phyloP scores from a whole-genome alignment of 768 basidiomycete species.

The Gautieria morchelliformis region DNA sequence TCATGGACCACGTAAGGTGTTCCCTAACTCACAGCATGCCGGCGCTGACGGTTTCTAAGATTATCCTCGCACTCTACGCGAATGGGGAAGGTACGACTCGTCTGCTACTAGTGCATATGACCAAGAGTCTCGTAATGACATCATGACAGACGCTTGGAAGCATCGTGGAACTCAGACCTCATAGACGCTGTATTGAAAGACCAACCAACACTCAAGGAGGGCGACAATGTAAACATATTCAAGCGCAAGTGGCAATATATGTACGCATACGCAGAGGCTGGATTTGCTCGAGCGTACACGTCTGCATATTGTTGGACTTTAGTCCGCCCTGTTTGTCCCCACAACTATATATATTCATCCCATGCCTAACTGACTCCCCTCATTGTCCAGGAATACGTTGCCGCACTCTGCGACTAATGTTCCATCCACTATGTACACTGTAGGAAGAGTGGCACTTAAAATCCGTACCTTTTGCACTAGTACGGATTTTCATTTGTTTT shows the following conservation, averaged over 20 bases:
- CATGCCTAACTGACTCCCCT: too few relatives aligned
- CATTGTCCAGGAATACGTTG: too few relatives aligned
- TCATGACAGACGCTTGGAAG: not conserved
- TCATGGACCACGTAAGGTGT: not conserved
- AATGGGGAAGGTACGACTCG: not conserved
- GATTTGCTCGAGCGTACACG: conserved; percentile 67
- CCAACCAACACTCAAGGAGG: conserved; percentile 50
- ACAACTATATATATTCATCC: too few relatives aligned
- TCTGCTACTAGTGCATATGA: not conserved
- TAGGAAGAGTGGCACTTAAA: too few relatives aligned
- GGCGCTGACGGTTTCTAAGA: not conserved
- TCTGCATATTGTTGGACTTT: not conserved
- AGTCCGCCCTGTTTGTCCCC: not conserved
- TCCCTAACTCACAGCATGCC: not conserved
- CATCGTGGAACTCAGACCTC: not conserved
- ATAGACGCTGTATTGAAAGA: not conserved
- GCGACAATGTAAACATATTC: conserved; percentile 55
- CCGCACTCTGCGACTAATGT: too few relatives aligned
- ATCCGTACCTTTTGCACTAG: too few relatives aligned
- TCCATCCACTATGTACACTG: too few relatives aligned
- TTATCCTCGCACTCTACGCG: not conserved
- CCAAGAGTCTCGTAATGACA: not conserved
- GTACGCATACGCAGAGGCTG: conserved; percentile 73
- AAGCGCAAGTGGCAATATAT: conserved; percentile 79
- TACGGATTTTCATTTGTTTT: too few relatives aligned